Evolutionary conservation across 2,329 filamentous ascomycete species (phyloP).

Genomic region (Penicillium sp.): DNA sequence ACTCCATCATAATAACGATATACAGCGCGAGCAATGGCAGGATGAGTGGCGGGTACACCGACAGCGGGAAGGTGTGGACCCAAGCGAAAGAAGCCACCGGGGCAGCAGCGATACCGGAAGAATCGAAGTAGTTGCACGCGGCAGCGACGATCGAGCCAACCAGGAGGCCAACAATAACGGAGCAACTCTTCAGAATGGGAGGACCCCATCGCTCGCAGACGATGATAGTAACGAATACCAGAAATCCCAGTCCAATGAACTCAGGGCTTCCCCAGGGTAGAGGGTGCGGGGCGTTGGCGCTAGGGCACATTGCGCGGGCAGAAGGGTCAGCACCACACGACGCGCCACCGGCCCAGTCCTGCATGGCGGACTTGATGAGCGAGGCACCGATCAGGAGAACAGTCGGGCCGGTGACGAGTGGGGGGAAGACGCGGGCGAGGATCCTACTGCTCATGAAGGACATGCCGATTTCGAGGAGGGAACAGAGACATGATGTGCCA

Average conservation of each 20-base stretch:
- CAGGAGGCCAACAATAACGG: conserved; percentile 62
- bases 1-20: conserved; percentile 66
- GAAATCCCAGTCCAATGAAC: conserved; percentile 65
- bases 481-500: conserved; percentile 52
- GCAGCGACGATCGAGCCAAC: conserved; percentile 66
- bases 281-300: conserved; percentile 57
- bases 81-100: conserved; percentile 67
- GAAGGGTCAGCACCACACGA: conserved; percentile 43
- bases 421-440: conserved; percentile 64
- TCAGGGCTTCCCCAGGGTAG: conserved; percentile 62
- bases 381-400: conserved; percentile 66
- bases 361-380: conserved; percentile 60
- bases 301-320: conserved; percentile 59
- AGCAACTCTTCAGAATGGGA: conserved; percentile 67
- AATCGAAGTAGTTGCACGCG: conserved; percentile 64
- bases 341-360: conserved; percentile 66
- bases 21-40: conserved; percentile 57
- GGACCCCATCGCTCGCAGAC: conserved; percentile 66
- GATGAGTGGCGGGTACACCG: conserved; percentile 64
- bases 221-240: conserved; percentile 66
- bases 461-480: conserved; percentile 59
- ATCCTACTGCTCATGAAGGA: conserved; percentile 61
- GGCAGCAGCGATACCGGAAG: conserved; percentile 56
- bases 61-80: conserved; percentile 66
- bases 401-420: conserved; percentile 65